phyloP scores from a whole-genome alignment of 2,329 filamentous ascomycete species.

The Helotiales sp. region DNA sequence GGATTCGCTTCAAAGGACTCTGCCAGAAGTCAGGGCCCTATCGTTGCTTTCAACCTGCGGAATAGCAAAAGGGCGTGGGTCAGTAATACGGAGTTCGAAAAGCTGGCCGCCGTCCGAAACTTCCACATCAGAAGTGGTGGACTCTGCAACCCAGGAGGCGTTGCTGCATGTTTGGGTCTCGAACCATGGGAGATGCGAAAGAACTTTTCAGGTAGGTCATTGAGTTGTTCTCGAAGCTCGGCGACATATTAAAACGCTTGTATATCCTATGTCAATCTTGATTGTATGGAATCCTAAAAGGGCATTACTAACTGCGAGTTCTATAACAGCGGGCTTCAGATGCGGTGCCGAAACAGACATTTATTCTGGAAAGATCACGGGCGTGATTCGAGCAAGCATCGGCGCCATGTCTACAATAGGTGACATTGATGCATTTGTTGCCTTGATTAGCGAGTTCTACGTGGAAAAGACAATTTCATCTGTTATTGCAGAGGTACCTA shows the following conservation, averaged over 20 bases:
- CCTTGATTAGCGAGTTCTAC: conserved; percentile 74
- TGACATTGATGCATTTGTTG: conserved; percentile 75
- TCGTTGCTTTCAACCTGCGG: conserved; percentile 82
- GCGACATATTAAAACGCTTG: too few relatives aligned
- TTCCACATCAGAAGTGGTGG: conserved; percentile 89
- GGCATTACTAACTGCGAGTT: not conserved
- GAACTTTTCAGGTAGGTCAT: conserved; percentile 67
- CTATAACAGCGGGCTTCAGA: conserved; percentile 66
- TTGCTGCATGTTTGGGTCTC: conserved; percentile 74
- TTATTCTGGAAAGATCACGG: conserved; percentile 83
- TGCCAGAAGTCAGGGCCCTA: conserved; percentile 65
- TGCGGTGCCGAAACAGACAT: conserved; percentile 86
- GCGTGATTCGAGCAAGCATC: conserved; percentile 82
- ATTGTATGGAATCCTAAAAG: not conserved
- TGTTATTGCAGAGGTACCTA: not conserved
- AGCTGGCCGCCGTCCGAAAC: conserved; percentile 75
- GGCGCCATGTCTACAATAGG: conserved; percentile 84
- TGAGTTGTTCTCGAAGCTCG: too few relatives aligned
- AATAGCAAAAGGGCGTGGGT: conserved; percentile 75
- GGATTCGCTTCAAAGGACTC: conserved; percentile 41
- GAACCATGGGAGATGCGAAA: conserved; percentile 80
- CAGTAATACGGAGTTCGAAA: conserved; percentile 85
- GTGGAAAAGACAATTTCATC: conserved; percentile 27
- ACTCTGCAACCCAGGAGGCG: conserved; percentile 88
- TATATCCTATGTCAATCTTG: not conserved